Base-by-base conservation (phyloP, 2,329 filamentous ascomycete species). In the Beauveria sp. region DNA sequence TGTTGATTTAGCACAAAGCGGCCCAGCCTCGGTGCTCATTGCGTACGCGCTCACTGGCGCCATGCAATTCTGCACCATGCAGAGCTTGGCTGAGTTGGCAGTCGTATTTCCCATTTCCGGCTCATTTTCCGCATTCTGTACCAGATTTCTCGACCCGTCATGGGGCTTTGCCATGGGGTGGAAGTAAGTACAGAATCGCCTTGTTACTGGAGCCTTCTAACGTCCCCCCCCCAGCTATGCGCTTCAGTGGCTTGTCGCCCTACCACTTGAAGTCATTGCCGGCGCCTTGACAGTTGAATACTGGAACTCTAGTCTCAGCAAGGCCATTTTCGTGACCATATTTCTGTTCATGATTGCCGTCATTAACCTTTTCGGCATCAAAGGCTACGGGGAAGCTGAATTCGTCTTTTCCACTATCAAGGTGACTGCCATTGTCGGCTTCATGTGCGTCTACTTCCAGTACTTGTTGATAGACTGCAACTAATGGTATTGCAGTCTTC, bases 81-180 rank as follows among this genome's bases (percentile, higher is more conserved):
- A 61, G 22, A 61, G 59, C 64, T 77, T 85, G 62, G 83, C 82
- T 64, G 83, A 85, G 71, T 71, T 85, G 61, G 79, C 82, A 48
- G 78, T 84, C 65, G 76, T 84, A 72, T 85, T 78, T 64, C 83
- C 82, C 20, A 77, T 84, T 67, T 82, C 81, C 66, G 82, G 82
- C 68, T 80, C 80, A 63, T 85, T 85, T 75, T 84, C 82, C 68
- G 81, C 80, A 22, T 84, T 83, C 73, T 81, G 79, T 37, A 75
- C 77, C 50, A 81, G 83, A 57, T 85, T 85, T 66, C 81, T 85
- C 62, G 82, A 83, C 66, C 82, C 82, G 41, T 79, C 82, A 2
- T 84, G 81, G 79, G 78, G 78, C 62, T 80, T 80, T 64, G 78
- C 78, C 63, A 80, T 80, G 78, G 78, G 78, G 59, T 79, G 76